Conservation (phyloP, 192 early-diverging fungal genomes). For the Entrophospora sp. region DNA sequence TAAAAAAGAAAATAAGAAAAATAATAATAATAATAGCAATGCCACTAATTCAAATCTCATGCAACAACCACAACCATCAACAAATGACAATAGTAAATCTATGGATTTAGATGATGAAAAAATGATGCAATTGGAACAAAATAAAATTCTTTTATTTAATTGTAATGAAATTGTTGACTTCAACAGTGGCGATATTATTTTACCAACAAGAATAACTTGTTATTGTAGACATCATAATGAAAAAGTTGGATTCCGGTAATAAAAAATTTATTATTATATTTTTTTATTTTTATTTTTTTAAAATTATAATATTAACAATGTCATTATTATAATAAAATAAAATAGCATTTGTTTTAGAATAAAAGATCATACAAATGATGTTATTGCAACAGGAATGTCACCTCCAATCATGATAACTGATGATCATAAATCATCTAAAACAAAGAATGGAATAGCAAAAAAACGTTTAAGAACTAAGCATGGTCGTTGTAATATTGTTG, state of each 20-base stretch:
- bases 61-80: conserved; percentile 8
- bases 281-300: neutral
- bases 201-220: conserved; percentile 92
- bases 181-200: conserved; percentile 73
- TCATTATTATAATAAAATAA: no score
- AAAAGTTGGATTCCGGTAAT: conserved; percentile 85
- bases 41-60: conserved; percentile 28
- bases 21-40: no score
- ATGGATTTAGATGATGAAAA: conserved; percentile 44
- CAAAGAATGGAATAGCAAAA: conserved; percentile 24
- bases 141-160: conserved; percentile 83
- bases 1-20: conserved; percentile 46
- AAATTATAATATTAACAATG: neutral
- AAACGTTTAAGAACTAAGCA: conserved; percentile 22
- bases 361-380: conserved; percentile 50
- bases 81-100: conserved; percentile 6
- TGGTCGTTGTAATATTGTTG: conserved; percentile 16
- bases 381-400: conserved; percentile 73
- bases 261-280: no score
- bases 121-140: conserved; percentile 61
- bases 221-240: conserved; percentile 95
- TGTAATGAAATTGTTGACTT: conserved; percentile 81
- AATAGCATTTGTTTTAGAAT: conserved; percentile 72
- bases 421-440: conserved; percentile 85
- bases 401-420: conserved; percentile 96